A percentile compares a stretch with the other conserved stretches of the same genome.
These are phyloP conservation scores for Clathrospora elynae DNA, from an alignment of 2,329 filamentous ascomycete species.

Conservation along the genomic window DNA sequence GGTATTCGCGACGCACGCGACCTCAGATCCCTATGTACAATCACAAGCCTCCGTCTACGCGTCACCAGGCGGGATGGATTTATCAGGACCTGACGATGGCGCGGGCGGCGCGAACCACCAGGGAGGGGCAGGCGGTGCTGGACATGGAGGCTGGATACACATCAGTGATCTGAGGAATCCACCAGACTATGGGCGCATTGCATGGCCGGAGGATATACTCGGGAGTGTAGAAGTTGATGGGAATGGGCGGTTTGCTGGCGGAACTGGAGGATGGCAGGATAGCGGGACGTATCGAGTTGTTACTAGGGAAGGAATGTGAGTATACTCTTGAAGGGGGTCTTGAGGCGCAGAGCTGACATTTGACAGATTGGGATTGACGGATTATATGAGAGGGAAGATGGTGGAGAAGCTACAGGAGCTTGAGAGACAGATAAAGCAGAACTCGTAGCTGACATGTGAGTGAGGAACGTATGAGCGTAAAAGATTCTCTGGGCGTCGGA, in stretches of 20 bases:
- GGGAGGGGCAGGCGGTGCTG: conserved; percentile 62
- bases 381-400: conserved; percentile 31
- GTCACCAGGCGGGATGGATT: conserved; percentile 61
- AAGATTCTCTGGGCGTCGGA: too few species aligned
- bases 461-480: too few species aligned
- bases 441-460: too few species aligned
- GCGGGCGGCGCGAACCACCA: conserved; percentile 63
- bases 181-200: conserved; percentile 67
- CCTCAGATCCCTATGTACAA: conserved; percentile 61
- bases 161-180: conserved; percentile 65
- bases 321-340: conserved; percentile 16
- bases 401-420: conserved; percentile 25
- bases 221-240: conserved; percentile 67
- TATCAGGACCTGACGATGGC: conserved; percentile 55
- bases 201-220: conserved; percentile 70
- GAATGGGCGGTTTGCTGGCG: conserved; percentile 61
- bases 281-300: conserved; percentile 67
- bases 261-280: conserved; percentile 62
- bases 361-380: conserved; percentile 25
- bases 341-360: conserved; percentile 1
- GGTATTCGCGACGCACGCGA: conserved; percentile 60
- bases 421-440: conserved; percentile 27
- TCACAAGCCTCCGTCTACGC: conserved; percentile 65
- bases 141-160: conserved; percentile 66
- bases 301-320: conserved; percentile 65